Conservation (phyloP, 768 basidiomycete genomes). For the Hygrocybe punicea region DNA sequence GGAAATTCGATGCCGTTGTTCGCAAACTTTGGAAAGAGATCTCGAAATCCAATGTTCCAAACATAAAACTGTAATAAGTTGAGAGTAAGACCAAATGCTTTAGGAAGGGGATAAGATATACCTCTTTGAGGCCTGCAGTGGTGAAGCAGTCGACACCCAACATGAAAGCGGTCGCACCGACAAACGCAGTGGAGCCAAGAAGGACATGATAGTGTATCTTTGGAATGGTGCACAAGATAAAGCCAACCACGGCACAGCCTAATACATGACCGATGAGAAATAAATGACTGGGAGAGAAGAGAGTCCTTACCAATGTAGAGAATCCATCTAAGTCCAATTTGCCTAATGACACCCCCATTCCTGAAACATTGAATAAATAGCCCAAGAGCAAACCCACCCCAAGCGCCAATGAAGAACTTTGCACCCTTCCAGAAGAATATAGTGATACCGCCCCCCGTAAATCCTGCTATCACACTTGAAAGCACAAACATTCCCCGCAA, state of each 20-base stretch:
- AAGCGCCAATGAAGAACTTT: conserved; percentile 77
- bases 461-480: conserved; percentile 71
- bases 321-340: conserved; percentile 83
- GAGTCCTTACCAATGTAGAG: conserved; percentile 72
- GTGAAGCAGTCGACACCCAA: conserved; percentile 93
- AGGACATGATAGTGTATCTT: conserved; percentile 85
- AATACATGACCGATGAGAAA: conserved; percentile 19
- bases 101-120: conserved; percentile 29
- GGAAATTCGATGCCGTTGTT: conserved; percentile 70
- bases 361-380: conserved; percentile 86
- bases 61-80: conserved; percentile 71
- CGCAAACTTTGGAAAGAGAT: conserved; percentile 74
- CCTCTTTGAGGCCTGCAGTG: conserved; percentile 90
- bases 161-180: conserved; percentile 87
- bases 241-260: conserved; percentile 74
- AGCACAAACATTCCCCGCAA: conserved; percentile 90
- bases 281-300: conserved; percentile 7
- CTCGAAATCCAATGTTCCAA: conserved; percentile 87
- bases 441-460: conserved; percentile 78
- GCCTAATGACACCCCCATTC: conserved; percentile 74
- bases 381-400: conserved; percentile 83
- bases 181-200: conserved; percentile 81
- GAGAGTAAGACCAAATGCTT: conserved; percentile 12
- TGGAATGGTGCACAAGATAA: conserved; percentile 80
- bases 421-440: conserved; percentile 94